Conservation (phyloP, 2,329 filamentous ascomycete species). For the Colletotrichum lupini region DNA sequence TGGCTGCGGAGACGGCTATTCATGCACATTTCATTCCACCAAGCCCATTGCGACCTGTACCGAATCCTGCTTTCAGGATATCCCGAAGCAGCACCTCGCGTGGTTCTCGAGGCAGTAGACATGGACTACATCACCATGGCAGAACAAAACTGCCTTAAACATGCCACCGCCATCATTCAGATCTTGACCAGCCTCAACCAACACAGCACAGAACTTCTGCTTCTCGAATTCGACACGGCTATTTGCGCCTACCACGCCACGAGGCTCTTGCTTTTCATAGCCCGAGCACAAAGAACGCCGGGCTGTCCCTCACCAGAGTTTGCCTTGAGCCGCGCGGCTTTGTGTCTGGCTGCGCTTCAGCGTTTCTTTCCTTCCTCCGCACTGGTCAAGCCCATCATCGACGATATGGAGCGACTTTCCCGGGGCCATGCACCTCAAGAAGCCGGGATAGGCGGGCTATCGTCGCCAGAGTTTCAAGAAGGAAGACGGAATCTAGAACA, state of each 20-base stretch:
- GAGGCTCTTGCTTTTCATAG: slow-evolving; percentile 46
- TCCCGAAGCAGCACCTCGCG: slow-evolving; percentile 50
- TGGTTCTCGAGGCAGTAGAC: slow-evolving; percentile 43
- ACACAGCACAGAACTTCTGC: slow-evolving; percentile 38
- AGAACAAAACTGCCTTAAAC: slow-evolving; percentile 48
- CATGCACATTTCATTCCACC: slow-evolving; percentile 51
- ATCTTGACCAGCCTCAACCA: slow-evolving; percentile 45
- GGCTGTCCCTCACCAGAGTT: slow-evolving; percentile 39
- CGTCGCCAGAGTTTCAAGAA: slow-evolving; percentile 18
- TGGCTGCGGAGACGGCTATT: slow-evolving; percentile 42
- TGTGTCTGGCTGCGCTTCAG: slow-evolving; percentile 41
- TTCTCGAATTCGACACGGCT: slow-evolving; percentile 53
- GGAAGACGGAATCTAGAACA: slow-evolving; percentile 14
- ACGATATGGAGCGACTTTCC: slow-evolving; percentile 38
- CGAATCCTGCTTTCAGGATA: slow-evolving; percentile 54
- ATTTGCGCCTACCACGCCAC: slow-evolving; percentile 56
- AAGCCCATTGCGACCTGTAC: slow-evolving; percentile 56
- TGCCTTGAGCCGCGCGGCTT: slow-evolving; percentile 40
- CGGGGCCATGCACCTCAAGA: slow-evolving; percentile 2
- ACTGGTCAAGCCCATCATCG: slow-evolving; percentile 41
- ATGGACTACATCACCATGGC: slow-evolving; percentile 43
- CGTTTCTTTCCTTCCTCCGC: slow-evolving; percentile 42
- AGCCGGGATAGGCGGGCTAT: slow-evolving; percentile 36
- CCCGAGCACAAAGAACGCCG: slow-evolving; percentile 33
- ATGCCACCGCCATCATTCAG: slow-evolving; percentile 52